Evolutionary conservation across 768 basidiomycete genomes (phyloP).

Genomic region (Lepiota venenata): DNA sequence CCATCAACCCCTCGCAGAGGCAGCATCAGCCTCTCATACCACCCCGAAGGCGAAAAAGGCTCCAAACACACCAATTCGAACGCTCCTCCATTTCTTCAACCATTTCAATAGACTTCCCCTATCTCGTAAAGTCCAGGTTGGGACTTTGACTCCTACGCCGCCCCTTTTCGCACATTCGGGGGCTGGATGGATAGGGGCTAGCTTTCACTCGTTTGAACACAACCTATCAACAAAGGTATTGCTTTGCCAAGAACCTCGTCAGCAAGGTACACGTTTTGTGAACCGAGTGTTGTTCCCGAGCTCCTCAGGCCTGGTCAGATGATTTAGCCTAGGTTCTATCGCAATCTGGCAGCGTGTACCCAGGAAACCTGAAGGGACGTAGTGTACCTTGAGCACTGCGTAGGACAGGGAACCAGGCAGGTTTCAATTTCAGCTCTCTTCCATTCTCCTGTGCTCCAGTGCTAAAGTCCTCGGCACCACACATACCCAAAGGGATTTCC

Average conservation of each 20-base stretch:
- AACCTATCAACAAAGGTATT: conserved; percentile 76
- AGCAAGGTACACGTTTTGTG: no score
- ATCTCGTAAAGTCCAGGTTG: conserved; percentile 72
- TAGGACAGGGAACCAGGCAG: no score
- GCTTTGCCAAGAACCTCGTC: conserved; percentile 48
- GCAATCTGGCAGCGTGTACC: no score
- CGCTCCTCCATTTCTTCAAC: conserved; percentile 75
- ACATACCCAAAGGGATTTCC: no score
- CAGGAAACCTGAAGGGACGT: no score
- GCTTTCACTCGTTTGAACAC: conserved; percentile 78
- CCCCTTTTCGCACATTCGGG: conserved; percentile 77
- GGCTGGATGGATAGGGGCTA: conserved; percentile 71
- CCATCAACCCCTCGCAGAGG: conserved; percentile 50
- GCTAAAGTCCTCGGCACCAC: no score
- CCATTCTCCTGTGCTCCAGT: no score
- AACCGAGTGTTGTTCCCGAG: no score
- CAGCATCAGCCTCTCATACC: conserved; percentile 37
- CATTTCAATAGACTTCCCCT: conserved; percentile 76
- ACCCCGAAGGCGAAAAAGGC: conserved; percentile 60
- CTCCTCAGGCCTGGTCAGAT: no score
- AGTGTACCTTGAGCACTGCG: no score
- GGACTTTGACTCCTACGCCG: conserved; percentile 88
- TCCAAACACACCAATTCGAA: conserved; percentile 69
- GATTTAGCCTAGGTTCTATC: no score
- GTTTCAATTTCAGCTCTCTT: no score